Percentiles rank a stretch among this genome's conserved stretches.
Evolutionary conservation across 2,329 filamentous ascomycete genomes (phyloP).

Genomic region (Juglanconis sp.): DNA sequence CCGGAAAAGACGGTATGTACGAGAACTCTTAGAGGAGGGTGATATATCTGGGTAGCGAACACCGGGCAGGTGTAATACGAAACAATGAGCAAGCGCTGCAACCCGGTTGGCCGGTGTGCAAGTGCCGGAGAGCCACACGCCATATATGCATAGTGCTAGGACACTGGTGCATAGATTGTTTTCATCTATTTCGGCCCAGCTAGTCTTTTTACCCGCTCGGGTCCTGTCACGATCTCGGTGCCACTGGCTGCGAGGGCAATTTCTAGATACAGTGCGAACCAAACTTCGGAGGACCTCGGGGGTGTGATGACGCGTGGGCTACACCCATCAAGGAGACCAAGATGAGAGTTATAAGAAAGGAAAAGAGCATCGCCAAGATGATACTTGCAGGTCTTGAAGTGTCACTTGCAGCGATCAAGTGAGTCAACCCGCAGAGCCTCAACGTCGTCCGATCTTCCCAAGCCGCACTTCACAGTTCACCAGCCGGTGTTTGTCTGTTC

Average conservation of each 20-base stretch:
- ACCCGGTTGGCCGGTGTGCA: neutral
- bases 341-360: neutral
- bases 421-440: conserved; percentile 7
- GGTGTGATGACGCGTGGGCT: neutral
- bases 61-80: neutral
- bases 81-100: neutral
- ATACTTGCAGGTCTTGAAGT: neutral
- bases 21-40: neutral
- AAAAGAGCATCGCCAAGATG: neutral
- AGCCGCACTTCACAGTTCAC: neutral
- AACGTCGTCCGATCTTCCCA: neutral
- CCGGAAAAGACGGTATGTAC: no score
- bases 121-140: neutral
- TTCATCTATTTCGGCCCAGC: conserved; percentile 3
- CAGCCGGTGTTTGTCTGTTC: neutral
- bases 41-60: neutral
- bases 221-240: neutral
- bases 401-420: conserved; percentile 4
- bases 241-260: neutral
- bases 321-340: neutral
- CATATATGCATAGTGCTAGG: neutral
- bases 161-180: conserved; percentile 4
- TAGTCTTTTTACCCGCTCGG: neutral
- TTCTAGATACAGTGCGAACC: neutral
- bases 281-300: neutral